phyloP scores from a whole-genome alignment of 1,139 yeast species.

The Protomyces lactucae-debilis region DNA sequence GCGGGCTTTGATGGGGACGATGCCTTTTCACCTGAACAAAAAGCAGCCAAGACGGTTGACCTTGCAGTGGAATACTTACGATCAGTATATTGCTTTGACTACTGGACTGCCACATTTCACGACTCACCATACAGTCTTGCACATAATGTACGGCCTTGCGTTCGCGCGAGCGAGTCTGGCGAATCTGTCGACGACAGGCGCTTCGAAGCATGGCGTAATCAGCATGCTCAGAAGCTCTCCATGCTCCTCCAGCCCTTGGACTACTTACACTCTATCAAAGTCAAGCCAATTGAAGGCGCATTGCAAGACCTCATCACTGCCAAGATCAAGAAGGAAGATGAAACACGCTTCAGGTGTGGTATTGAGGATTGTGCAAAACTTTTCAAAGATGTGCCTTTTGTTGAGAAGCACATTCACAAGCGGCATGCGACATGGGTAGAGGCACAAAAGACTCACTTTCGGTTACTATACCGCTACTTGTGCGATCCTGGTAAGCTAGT shows the following conservation, averaged over 20 bases:
- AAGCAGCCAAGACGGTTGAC: conserved; percentile 29
- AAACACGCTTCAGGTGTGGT: conserved; percentile 32
- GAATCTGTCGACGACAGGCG: conserved; percentile 25
- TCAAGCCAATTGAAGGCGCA: conserved; percentile 28
- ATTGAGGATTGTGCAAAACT: conserved; percentile 33
- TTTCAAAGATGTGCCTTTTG: conserved; percentile 34
- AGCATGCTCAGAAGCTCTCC: conserved; percentile 22
- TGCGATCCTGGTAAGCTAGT: conserved; percentile 30
- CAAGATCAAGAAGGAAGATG: conserved; percentile 32
- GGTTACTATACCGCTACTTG: conserved; percentile 29
- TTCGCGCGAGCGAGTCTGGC: conserved; percentile 16
- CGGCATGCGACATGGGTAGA: conserved; percentile 33
- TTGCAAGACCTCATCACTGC: conserved; percentile 26
- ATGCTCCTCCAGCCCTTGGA: conserved; percentile 30
- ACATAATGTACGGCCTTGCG: conserved; percentile 26
- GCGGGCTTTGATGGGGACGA: background rate
- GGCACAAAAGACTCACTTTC: conserved; percentile 26
- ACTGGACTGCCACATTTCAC: conserved; percentile 30
- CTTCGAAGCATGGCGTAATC: background rate
- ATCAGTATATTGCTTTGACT: conserved; percentile 31
- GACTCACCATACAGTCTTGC: conserved; percentile 31
- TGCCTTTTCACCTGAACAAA: background rate
- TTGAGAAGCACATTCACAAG: conserved; percentile 33
- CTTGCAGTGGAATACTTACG: conserved; percentile 32
- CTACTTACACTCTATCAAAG: conserved; percentile 31